A percentile compares a stretch with the other conserved stretches of the same genome.
These are phyloP conservation scores for Silene conica DNA, from an alignment of 148 eudicot species.

Conservation along the genomic window DNA sequence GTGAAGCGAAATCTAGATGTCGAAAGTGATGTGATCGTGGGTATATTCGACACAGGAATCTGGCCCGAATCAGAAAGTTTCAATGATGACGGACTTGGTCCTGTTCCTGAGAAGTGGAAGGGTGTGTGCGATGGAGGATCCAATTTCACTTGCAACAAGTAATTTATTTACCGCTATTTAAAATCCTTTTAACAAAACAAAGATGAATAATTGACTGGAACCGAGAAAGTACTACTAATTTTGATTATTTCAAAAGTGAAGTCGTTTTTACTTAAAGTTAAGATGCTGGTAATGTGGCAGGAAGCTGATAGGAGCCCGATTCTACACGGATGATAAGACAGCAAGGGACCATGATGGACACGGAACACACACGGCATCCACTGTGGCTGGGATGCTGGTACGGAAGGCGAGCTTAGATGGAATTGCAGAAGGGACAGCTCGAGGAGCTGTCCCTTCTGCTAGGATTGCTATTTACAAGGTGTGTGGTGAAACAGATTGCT, in stretches of 20 bases:
- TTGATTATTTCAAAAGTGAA: too few species aligned
- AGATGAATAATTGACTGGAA: too few species aligned
- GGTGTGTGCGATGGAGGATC: background rate
- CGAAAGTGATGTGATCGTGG: background rate
- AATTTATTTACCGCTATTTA: background rate
- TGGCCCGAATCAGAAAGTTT: constrained; percentile 7
- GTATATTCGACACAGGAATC: background rate
- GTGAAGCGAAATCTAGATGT: background rate
- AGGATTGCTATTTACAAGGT: background rate
- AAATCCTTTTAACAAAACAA: too few species aligned
- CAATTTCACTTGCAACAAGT: constrained; percentile 10
- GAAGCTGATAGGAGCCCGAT: background rate
- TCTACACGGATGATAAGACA: background rate
- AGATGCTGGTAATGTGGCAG: background rate
- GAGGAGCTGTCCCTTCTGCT: constrained; percentile 9
- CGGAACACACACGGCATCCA: constrained; percentile 7
- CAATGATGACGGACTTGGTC: constrained; percentile 2
- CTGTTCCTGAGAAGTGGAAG: constrained; percentile 1
- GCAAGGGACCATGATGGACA: background rate
- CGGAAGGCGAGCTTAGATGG: background rate
- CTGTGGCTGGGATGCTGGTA: background rate
- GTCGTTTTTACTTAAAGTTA: too few species aligned
- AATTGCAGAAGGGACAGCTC: constrained; percentile 3
- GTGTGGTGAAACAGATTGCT: background rate
- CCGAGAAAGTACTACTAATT: too few species aligned